Base-by-base conservation (phyloP, 495 filamentous ascomycete genomes). In the Aspergillus egyptiacus region DNA sequence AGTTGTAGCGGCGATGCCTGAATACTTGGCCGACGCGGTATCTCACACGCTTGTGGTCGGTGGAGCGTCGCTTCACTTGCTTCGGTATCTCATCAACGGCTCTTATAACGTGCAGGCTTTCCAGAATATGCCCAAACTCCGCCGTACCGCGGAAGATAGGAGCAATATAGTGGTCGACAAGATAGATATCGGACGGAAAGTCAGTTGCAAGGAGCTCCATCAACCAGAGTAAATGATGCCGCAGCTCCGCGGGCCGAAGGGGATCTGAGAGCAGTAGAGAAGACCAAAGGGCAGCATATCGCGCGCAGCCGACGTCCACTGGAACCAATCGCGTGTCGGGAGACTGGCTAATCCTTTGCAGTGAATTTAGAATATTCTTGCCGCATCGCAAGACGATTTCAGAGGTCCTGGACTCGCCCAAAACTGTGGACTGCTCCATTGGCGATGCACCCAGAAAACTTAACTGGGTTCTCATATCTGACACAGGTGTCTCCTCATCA, bases 21-120 rank as follows among this genome's bases (percentile, higher is more conserved):
- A 97, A 93, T 2, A 94, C 78, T 54, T 93, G 85, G 3, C 93
- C 93, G 36, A 98, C 79, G 46, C 73, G 78, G 67, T 85, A 91
- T 46, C 62, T 71, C n/a, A 89, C 80, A 18, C 65, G 65, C 15
- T 45, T 55, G 42, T 57, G 56, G 28, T 72, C 53, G 58, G 66
- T 32, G 48, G 57, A 42, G 53, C 77, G 64, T 10, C 60, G 58
- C 46, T 69, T 78, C 35, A 81, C 61, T 30, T 72, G 71, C 41
- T 81, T 87, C 2, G 72, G 71, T 25, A 77, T 76, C 14, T 68
- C 65, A 65, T 91, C 87, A 40, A 75, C 72, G 20, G 79, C 72
- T 25, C 72, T 72, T 53, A 86, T 76, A 24, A 78, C 72, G 39
- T 73, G 72, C 18, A 89, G 62, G 22, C 74, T 77, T 20, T 82